Evolutionary conservation across 139 green algal species (phyloP), one percentile per base, ranked within the genome.

Genomic region (Chlorella ohadii): DNA sequence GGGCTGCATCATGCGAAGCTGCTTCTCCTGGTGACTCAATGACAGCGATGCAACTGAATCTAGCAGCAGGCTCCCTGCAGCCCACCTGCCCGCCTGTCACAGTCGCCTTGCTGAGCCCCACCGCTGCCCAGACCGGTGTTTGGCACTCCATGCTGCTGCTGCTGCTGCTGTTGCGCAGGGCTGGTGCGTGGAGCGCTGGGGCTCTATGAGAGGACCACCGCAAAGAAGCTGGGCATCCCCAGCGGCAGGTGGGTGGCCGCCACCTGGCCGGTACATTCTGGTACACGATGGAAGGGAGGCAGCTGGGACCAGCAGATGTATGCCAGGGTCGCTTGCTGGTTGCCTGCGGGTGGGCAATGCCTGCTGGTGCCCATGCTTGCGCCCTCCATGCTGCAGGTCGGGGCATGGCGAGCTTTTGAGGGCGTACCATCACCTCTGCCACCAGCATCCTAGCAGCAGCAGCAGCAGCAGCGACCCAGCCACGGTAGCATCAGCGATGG

Each of bases 181-280:
- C 47, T 71, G 23, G 79, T 95, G 3, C 89, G 88, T n/a, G 73
- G 75, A 1, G 89, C 85, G n/a, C 87, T 96, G 56, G 93, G 93
- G 13, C 88, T 96, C 19, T 88, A 91, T 27, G 92, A 96, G 70
- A 75, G 39, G 4, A 47, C 51, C 17, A 85, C 86, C 20, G 81
- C 78, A 19, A 88, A 88, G 73, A 34, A 77, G 44, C 51, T 93
- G 17, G 80, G 84, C 2, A 81, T 94, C 56, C 61, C 79, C 2
- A 84, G 74, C 23, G 25, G 51, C 55, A 84, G 82, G 78, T 15
- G 19, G 67, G 56, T 5, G 20, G 68, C 25, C 22, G n/a, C n/a
- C n/a, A n/a, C n/a, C n/a, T n/a, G n/a, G n/a, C n/a, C n/a, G n/a
- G n/a, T n/a, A n/a, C n/a, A n/a, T n/a, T n/a, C n/a, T n/a, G n/a